Evolutionary conservation across 805 yeast species (phyloP).

Genomic region (Wickerhamomyces ciferrii): DNA sequence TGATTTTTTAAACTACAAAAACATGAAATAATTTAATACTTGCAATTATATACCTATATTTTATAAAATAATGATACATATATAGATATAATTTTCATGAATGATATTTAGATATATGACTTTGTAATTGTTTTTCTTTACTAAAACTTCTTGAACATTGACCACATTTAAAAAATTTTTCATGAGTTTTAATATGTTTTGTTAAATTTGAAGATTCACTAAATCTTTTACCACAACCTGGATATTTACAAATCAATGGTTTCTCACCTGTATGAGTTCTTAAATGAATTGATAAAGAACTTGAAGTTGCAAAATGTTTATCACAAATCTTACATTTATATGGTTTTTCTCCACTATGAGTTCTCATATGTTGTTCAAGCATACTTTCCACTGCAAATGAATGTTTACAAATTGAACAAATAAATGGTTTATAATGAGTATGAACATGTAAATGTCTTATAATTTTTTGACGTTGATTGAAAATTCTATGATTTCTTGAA

Average conservation of each 20-base stretch:
- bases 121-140: constrained; percentile 32
- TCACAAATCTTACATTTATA: constrained; percentile 68
- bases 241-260: constrained; percentile 75
- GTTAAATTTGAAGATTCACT: constrained; percentile 86
- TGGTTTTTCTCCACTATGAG: constrained; percentile 90
- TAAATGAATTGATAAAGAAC: constrained; percentile 76
- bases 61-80: no score
- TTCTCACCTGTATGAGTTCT: constrained; percentile 89
- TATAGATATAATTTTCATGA: neutral
- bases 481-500: constrained; percentile 53
- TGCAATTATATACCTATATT: no score
- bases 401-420: constrained; percentile 65
- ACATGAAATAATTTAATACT: no score
- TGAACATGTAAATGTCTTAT: constrained; percentile 85
- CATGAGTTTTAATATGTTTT: constrained; percentile 82
- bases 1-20: no score
- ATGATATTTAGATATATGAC: constrained; percentile 29
- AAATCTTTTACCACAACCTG: constrained; percentile 79
- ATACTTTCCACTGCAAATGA: constrained; percentile 73
- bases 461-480: constrained; percentile 80
- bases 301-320: constrained; percentile 75
- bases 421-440: constrained; percentile 76
- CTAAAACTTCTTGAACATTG: constrained; percentile 50
- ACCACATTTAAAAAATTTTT: constrained; percentile 44
- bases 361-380: constrained; percentile 75